Evolutionary conservation across 1,284 basidiomycete species (phyloP), one percentile per base, ranked within the genome.

Genomic region (Ceratobasidium sp.): DNA sequence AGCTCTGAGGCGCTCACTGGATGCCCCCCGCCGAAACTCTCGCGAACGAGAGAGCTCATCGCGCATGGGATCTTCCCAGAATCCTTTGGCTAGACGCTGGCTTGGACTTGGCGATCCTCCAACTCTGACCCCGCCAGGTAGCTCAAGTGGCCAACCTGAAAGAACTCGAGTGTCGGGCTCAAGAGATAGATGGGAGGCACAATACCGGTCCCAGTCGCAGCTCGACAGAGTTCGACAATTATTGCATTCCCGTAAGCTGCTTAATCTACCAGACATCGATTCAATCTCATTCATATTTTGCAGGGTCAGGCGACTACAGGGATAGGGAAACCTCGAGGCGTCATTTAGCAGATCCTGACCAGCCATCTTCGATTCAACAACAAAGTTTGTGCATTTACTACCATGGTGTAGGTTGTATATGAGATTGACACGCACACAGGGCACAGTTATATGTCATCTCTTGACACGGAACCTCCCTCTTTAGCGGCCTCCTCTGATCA

Each of bases 201-300:
- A 22, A 44, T 44, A 57, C n/a, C 66, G 66, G 19, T 48, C 66
- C 1, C 56, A 60, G 15, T 33, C 56, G 5, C 56, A 72, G 33
- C 22, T 72, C 15, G 67, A 72, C 17, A 41, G 67, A 14, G n/a
- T 72, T 27, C 67, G 67, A 33, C 67, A 72, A 29, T 22, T 72
- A 29, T 29, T 72, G 56, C 67, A 69, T 2, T n/a, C 62, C 31
- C 36, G 66, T 69, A 24, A 57, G 67, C 60, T 33, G 22, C 29
- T 50, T 17, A 44, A 44, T 33, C 33, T 5, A 33, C n/a, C 24
- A 47, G 27, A 5, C 7, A 11, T 29, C 36, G 50, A 22, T 27
- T 8, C n/a, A 36, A 44, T 8, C 41, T 31, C 17, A 67, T 29
- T 41, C 51, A 24, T n/a, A 24, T 27, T 33, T 72, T 48, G 27